phyloP scores from a whole-genome alignment of 768 basidiomycete genomes.

The Boletus subcaerulescens region DNA sequence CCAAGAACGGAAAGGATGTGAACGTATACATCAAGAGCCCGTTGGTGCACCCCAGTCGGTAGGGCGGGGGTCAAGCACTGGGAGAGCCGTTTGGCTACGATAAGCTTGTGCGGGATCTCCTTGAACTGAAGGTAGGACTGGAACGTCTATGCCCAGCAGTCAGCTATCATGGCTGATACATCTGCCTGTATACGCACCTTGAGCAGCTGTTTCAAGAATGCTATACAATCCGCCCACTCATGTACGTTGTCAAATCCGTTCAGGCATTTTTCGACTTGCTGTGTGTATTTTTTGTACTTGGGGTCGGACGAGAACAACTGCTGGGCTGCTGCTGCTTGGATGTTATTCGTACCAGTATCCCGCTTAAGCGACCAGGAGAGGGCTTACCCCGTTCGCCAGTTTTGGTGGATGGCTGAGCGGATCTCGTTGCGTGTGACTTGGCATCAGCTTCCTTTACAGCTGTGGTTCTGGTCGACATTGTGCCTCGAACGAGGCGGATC shows the following conservation, averaged over 20 bases:
- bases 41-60: slow-evolving; percentile 94
- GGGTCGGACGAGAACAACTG: slow-evolving; percentile 74
- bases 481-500: slow-evolving; percentile 16
- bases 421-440: slow-evolving; percentile 9
- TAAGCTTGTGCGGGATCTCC: slow-evolving; percentile 91
- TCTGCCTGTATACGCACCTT: slow-evolving; percentile 52
- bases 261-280: slow-evolving; percentile 90
- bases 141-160: slow-evolving; percentile 60
- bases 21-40: slow-evolving; percentile 91
- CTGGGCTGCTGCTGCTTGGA: slow-evolving; percentile 43
- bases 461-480: slow-evolving; percentile 19
- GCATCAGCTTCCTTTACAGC: slow-evolving; percentile 18
- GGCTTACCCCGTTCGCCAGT: slow-evolving; percentile 32
- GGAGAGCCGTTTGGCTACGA: slow-evolving; percentile 90
- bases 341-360: neutral
- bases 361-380: neutral
- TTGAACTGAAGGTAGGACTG: slow-evolving; percentile 93
- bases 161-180: neutral
- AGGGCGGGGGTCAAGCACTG: slow-evolving; percentile 98
- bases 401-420: slow-evolving; percentile 16
- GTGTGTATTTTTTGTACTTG: slow-evolving; percentile 91
- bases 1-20: slow-evolving; percentile 91
- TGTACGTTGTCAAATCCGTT: slow-evolving; percentile 93
- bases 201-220: slow-evolving; percentile 90
- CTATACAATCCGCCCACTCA: slow-evolving; percentile 99